Evolutionary conservation across 2,329 filamentous ascomycete species (phyloP), one percentile per base, ranked within the genome.

Genomic region (Stagonosporopsis vannaccii): DNA sequence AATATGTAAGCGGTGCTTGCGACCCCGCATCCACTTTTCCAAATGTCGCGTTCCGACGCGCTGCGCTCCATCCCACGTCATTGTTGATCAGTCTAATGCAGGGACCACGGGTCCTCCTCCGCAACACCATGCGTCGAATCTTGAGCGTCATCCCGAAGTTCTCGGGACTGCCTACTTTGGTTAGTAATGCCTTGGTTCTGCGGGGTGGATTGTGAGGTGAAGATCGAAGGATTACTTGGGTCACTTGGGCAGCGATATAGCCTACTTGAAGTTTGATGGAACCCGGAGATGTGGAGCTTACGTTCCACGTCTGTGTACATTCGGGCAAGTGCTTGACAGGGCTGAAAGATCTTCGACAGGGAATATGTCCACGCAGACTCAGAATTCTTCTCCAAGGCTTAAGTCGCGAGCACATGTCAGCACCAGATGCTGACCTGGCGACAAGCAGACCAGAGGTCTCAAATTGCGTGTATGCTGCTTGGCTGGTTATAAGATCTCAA

Each of bases 71-170:
- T 44, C 41, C 42, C 46, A 50, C 53, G 41, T 50, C 52, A 42
- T 45, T 28, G 23, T 41, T 39, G 35, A 28, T 46, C 17, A 26
- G 39, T 28, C 12, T 56, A 35, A 30, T 37, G 41, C 46, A 50
- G 46, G 46, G 46, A 41, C 41, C 41, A 41, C 46, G 47, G 42
- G 23, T 32, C 32, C 36, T 41, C 20, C 47, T 51, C 53, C 47
- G 36, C 47, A 32, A 47, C 41, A 47, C 36, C 28, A 37, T 41
- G 28, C 22, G 33, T 20, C 32, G 28, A 35, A 6, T 56, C 41
- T 33, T 25, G 19, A 42, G 23, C 28, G 47, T 54, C 44, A 42
- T 41, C 22, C 26, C 40, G n/a, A 23, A 22, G 15, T 46, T 23
- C 41, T 32, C 15, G 53, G 36, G 9, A 25, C 28, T 43, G 19